phyloP scores from a whole-genome alignment of 208 protist genomes.

The Trypanosoma lewisi region DNA sequence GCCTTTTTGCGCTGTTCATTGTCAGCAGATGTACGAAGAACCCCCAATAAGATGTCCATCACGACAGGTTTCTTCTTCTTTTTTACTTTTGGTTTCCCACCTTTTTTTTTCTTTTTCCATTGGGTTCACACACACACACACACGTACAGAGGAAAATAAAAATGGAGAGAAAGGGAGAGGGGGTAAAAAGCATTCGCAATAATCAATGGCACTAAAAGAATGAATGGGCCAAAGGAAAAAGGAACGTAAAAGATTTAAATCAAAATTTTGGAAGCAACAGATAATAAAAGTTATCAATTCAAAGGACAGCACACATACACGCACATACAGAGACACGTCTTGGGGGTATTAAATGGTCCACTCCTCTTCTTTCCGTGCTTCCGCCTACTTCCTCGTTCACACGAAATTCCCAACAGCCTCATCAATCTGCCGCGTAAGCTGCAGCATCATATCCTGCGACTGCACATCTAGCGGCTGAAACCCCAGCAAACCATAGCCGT shows the following conservation, averaged over 20 bases:
- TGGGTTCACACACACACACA: background rate
- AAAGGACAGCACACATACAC: too few species aligned
- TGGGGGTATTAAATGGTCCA: background rate
- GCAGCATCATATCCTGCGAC: constrained; percentile 84
- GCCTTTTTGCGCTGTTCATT: constrained; percentile 64
- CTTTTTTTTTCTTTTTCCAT: too few species aligned
- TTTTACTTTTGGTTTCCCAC: background rate
- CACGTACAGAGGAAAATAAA: constrained; percentile 10
- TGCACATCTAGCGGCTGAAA: constrained; percentile 91
- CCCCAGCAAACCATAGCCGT: constrained; percentile 93
- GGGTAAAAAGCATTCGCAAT: constrained; percentile 16
- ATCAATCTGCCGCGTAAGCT: constrained; percentile 79
- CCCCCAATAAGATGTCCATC: constrained; percentile 58
- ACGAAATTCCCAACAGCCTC: constrained; percentile 70
- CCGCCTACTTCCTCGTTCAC: background rate
- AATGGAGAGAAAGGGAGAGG: constrained; percentile 17
- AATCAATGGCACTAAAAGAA: background rate
- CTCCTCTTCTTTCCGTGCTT: background rate
- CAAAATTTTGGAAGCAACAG: background rate
- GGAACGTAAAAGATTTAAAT: background rate
- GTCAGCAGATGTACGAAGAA: constrained; percentile 51
- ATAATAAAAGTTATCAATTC: too few species aligned
- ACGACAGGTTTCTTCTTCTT: constrained; percentile 6
- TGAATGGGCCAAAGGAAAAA: too few species aligned
- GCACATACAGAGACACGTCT: too few species aligned